Base-by-base conservation (phyloP, 257 asterid species). In the Solanum dulcamara region DNA sequence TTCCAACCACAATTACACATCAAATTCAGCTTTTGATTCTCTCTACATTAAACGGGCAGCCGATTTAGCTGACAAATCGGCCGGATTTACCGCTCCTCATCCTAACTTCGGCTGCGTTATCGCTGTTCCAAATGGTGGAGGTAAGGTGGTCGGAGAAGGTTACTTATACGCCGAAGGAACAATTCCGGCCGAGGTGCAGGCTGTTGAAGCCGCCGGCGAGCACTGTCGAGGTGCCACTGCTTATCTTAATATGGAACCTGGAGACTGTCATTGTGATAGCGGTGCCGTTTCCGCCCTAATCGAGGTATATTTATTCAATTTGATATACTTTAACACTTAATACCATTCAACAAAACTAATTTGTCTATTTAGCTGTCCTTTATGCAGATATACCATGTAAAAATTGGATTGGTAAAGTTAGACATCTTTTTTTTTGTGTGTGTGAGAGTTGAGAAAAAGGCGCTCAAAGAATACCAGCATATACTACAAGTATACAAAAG, bases 51-150 rank as follows among this genome's bases (percentile, higher is more conserved):
- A 91, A 86, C 98, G 98, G 28, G 98, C 99, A 13, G 94, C 97
- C n/a, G 93, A 95, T 74, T 79, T 97, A 71, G 97, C 98, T 6
- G 99, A 97, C 83, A 93, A 88, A 84, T 96, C 98, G 1, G 97
- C 98, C 2, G 98, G 99, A 14, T 88, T 92, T 86, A 95, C 97
- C 4, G 97, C 99, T 46, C 99, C 98, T 20, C 98, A 96, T 86
- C 99, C 99, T 1, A 96, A 96, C 89, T 95, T 90, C 80, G 99
- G 99, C 15, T 96, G 99, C 80, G 92, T 96, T 66, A 93, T 96
- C 35, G 90, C 95, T 81, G 67, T 87, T 42, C 83, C 74, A 44
- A 40, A 84, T 50, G 75, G 84, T 50, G 71, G 86, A 79, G 90
- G 86, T 68, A 87, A 81, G 10, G 88, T 94, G 51, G 94, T 92